Conservation (phyloP, 2,329 filamentous ascomycete species). For the Ustulina deusta region DNA sequence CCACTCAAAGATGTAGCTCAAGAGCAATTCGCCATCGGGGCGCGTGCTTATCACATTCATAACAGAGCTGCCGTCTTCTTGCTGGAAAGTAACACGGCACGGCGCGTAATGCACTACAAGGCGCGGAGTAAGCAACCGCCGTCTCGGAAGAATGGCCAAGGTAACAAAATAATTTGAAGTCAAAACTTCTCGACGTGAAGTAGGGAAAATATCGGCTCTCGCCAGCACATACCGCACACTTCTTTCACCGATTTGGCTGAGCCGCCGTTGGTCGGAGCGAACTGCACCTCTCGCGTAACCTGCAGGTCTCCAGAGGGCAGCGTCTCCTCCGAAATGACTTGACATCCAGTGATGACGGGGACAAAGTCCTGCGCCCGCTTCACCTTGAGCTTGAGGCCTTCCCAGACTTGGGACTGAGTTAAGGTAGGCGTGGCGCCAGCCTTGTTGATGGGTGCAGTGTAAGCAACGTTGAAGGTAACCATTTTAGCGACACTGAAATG, state of each 20-base stretch:
- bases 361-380: conserved; percentile 54
- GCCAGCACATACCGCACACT: conserved; percentile 43
- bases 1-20: conserved; percentile 56
- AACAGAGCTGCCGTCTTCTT: conserved; percentile 54
- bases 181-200: background rate
- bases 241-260: conserved; percentile 48
- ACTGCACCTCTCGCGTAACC: conserved; percentile 50
- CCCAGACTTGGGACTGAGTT: conserved; percentile 52
- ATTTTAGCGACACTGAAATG: conserved; percentile 43
- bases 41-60: conserved; percentile 52
- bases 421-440: conserved; percentile 47
- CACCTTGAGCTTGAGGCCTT: conserved; percentile 54
- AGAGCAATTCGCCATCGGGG: conserved; percentile 47
- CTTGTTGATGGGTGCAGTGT: conserved; percentile 55
- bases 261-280: conserved; percentile 39
- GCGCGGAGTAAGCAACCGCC: conserved; percentile 2
- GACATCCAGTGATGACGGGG: conserved; percentile 51
- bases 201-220: background rate
- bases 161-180: no score
- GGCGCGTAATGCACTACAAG: conserved; percentile 48
- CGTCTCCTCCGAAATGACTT: conserved; percentile 50
- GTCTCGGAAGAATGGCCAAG: background rate
- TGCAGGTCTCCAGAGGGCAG: conserved; percentile 42
- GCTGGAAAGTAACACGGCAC: conserved; percentile 52
- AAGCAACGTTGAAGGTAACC: conserved; percentile 52